A percentile compares a stretch with the other conserved stretches of the same genome.
Evolutionary conservation across 768 basidiomycete genomes (phyloP).

Genomic region (Vararia minispora): DNA sequence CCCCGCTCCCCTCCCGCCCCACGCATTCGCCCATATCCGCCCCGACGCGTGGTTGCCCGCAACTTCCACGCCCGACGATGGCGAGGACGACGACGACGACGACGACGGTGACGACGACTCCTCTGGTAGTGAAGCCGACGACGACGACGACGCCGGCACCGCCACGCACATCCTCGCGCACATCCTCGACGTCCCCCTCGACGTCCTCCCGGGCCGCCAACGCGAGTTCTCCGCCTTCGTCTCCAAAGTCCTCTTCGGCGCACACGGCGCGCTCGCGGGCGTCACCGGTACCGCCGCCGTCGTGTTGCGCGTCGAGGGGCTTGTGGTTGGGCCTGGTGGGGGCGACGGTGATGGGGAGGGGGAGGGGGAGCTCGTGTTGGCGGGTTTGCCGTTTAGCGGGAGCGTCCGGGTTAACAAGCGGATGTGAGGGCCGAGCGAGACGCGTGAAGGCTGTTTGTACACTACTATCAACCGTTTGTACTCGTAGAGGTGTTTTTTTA

Average conservation of each 20-base stretch:
- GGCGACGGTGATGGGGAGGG: not conserved
- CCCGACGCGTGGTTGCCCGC: slow-evolving; percentile 59
- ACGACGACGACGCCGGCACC: slow-evolving; percentile 39
- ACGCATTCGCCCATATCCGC: slow-evolving; percentile 66
- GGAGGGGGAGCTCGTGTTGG: slow-evolving; percentile 4
- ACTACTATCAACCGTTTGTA: too few relatives aligned
- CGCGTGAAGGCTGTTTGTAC: too few relatives aligned
- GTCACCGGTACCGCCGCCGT: slow-evolving; percentile 10
- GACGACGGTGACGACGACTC: too few relatives aligned
- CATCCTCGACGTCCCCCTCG: slow-evolving; percentile 62
- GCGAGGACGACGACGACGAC: slow-evolving; percentile 30
- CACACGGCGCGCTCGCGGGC: slow-evolving; percentile 8
- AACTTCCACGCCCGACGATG: slow-evolving; percentile 28
- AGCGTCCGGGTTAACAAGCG: slow-evolving; percentile 7
- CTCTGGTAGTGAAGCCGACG: slow-evolving; percentile 23
- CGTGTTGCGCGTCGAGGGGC: slow-evolving; percentile 8
- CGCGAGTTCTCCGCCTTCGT: slow-evolving; percentile 69
- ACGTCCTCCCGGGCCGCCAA: slow-evolving; percentile 70
- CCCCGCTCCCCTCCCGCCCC: slow-evolving; percentile 56
- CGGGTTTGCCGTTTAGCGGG: slow-evolving; percentile 10
- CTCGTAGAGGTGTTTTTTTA: too few relatives aligned
- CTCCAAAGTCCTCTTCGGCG: slow-evolving; percentile 42
- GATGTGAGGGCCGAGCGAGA: too few relatives aligned
- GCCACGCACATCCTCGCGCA: slow-evolving; percentile 50
- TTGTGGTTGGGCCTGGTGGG: slow-evolving; percentile 3